Base-by-base conservation (phyloP, 1,139 yeast genomes). In the Spencermartinsiella ligniputridi region DNA sequence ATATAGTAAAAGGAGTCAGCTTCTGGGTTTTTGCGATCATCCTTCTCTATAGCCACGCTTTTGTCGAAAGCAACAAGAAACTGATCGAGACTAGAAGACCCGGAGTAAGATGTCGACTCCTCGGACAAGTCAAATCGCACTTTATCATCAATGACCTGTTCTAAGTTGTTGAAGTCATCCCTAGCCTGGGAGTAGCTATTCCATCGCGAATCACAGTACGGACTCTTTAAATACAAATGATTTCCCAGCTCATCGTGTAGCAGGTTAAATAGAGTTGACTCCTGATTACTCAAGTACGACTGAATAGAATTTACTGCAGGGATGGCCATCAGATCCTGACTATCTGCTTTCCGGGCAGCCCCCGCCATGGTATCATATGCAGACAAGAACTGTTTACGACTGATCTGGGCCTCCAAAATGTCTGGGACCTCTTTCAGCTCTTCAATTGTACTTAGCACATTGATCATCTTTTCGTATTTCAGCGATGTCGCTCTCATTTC, bases 241-340 rank as follows among this genome's bases (percentile, higher is more conserved):
- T 74, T 77, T 50, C 80, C 83, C 36, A 89, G 68, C 59, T 89
- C 96, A 52, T 86, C 96, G 17, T 87, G 70, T 21, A 89, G 69
- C 57, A 79, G 79, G 46, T 83, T 88, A 56, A 84, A 83, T 38
- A 90, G 57, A 71, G 81, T 55, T 18, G 58, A 46, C 35, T 81
- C 79, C 55, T 86, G 95, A 4, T 74, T 61, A 40, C 78, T 78
- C 32, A 88, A 67, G 53, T 81, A 82, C 32, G 70, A 71, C 49
- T 76, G 79, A 12, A 82, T 67, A 3, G 80, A 74, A 36, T 67
- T 66, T 63, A 88, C 69, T 0, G 86, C 81, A 0, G 83, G 74
- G 25, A 88, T 67, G 30, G 75, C 67, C 78, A 87, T 79, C 44
- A 88, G 63, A 37, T 75, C 75, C 54, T 80, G 79, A 44, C 72